phyloP scores from a whole-genome alignment of 2,329 filamentous ascomycete species.

The Blastomyces gilchristii region DNA sequence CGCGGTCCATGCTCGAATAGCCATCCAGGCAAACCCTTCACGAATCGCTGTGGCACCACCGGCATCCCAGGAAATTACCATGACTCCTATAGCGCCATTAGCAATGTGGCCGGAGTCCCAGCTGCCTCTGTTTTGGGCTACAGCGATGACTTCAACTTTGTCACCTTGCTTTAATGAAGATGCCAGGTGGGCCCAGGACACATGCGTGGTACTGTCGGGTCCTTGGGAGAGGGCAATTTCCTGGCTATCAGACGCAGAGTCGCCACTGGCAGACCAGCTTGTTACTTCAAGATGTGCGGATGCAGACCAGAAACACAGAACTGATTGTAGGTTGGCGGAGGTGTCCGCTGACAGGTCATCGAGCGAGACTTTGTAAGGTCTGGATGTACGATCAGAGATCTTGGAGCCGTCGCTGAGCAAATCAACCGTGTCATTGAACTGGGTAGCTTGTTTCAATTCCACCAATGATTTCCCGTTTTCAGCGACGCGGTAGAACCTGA shows the following conservation, averaged over 20 bases:
- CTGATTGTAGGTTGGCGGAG: background rate
- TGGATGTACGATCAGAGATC: background rate
- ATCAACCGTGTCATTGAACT: background rate
- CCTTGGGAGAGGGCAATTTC: background rate
- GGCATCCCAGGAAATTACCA: background rate
- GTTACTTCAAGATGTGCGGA: background rate
- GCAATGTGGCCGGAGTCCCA: background rate
- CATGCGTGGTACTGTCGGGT: background rate
- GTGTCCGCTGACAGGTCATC: background rate
- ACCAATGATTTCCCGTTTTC: background rate
- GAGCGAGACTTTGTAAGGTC: background rate
- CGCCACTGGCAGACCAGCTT: background rate
- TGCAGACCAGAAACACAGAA: background rate
- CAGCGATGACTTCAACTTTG: background rate
- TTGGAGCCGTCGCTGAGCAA: background rate
- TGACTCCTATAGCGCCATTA: background rate
- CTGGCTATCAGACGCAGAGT: background rate
- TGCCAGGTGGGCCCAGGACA: background rate
- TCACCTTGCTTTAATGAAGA: background rate
- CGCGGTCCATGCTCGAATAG: background rate
- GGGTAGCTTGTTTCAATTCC: background rate
- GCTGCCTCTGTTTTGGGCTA: background rate
- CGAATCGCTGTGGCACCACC: background rate
- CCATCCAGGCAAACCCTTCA: conserved; percentile 2
- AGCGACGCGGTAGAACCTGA: background rate